phyloP scores from a whole-genome alignment of 2,329 filamentous ascomycete genomes.

The Fusarium pseudoanthophilum region DNA sequence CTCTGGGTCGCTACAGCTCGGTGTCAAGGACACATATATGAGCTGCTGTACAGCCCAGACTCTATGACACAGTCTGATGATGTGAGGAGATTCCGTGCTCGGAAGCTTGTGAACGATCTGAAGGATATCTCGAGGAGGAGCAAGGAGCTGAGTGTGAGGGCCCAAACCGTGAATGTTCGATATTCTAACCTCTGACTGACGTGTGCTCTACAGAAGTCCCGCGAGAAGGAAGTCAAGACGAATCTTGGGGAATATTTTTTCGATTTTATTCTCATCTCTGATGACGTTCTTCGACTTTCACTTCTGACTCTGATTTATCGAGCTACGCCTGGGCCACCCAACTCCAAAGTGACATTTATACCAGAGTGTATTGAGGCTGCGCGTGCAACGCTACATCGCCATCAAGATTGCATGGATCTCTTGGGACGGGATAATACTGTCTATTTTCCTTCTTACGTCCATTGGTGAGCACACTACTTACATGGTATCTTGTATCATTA shows the following conservation, averaged over 20 bases:
- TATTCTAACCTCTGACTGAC: constrained; percentile 19
- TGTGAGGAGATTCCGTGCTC: constrained; percentile 49
- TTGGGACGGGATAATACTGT: constrained; percentile 51
- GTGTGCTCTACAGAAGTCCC: constrained; percentile 7
- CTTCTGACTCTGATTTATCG: constrained; percentile 57
- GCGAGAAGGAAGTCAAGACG: constrained; percentile 39
- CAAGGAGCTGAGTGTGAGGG: constrained; percentile 31
- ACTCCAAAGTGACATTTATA: constrained; percentile 51
- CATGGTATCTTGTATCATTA: too few relatives aligned
- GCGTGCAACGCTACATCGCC: constrained; percentile 53
- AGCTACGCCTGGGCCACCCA: constrained; percentile 48
- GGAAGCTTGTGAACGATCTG: constrained; percentile 46
- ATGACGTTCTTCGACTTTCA: constrained; percentile 56
- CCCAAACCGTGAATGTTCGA: not conserved
- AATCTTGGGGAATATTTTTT: constrained; percentile 47
- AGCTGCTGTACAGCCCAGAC: constrained; percentile 61
- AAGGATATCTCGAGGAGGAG: constrained; percentile 42
- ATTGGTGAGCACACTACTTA: constrained; percentile 50
- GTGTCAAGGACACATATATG: constrained; percentile 67
- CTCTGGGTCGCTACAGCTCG: constrained; percentile 63
- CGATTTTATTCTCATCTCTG: constrained; percentile 51
- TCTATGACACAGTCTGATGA: constrained; percentile 50
- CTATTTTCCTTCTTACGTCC: constrained; percentile 54
- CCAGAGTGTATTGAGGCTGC: constrained; percentile 56
- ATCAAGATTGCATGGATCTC: constrained; percentile 54